These are phyloP conservation scores for Lablab purpureus DNA, from an alignment of 306 rosid species.

Conservation along the genomic window DNA sequence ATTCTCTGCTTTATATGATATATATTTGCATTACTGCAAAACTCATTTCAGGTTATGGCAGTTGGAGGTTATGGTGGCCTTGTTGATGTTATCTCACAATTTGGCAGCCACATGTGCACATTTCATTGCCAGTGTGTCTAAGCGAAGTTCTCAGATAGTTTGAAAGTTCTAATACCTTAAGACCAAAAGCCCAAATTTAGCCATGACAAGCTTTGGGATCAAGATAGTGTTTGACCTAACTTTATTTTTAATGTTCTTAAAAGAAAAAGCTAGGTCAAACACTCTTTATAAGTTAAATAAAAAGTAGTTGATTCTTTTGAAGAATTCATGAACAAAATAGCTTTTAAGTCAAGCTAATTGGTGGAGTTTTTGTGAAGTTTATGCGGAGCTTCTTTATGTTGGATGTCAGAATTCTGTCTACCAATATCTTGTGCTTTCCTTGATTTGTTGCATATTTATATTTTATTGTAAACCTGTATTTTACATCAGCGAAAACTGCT, in stretches of 20 bases:
- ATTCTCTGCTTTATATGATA: constrained; percentile 39
- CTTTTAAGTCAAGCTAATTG: too few species aligned
- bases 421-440: too few species aligned
- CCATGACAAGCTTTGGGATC: constrained; percentile 24
- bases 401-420: too few species aligned
- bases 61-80: constrained; percentile 91
- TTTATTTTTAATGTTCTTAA: too few species aligned
- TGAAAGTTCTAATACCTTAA: background rate
- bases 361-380: too few species aligned
- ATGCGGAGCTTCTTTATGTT: too few species aligned
- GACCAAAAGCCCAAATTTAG: constrained; percentile 7
- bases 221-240: background rate
- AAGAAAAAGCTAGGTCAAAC: too few species aligned
- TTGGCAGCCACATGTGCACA: constrained; percentile 94
- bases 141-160: background rate
- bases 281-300: background rate
- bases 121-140: constrained; percentile 66
- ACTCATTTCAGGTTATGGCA: constrained; percentile 74
- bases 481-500: too few species aligned
- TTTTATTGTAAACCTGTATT: too few species aligned
- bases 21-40: constrained; percentile 19
- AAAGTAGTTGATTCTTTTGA: too few species aligned
- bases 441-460: too few species aligned
- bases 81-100: constrained; percentile 89
- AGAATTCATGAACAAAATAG: background rate